Evolutionary conservation across 2,329 filamentous ascomycete species (phyloP), one percentile per base, ranked within the genome.

Genomic region (Beauveria sp.): DNA sequence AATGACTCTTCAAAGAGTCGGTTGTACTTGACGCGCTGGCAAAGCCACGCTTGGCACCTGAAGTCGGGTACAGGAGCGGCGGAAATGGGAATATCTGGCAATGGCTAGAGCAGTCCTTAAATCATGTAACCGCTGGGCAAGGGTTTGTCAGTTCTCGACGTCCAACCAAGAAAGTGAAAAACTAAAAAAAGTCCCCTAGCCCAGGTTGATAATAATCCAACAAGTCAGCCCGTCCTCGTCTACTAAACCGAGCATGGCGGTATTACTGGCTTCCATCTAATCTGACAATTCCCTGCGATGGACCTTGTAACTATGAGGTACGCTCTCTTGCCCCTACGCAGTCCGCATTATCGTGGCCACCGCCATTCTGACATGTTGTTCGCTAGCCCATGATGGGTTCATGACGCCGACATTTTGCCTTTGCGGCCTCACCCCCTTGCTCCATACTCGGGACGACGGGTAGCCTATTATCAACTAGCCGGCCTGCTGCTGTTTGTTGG

Each of bases 351-450:
- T 34, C 31, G 31, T 34, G 31, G 31, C 31, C 31, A 34, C 31
- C 31, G 31, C 31, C 31, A 34, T 34, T 34, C 31, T 34, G 31
- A 34, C 31, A 34, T 34, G 31, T 34, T 34, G 3, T 54, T 43
- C 34, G 51, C 51, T 28, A 31, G 53, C 40, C 20, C 38, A 54
- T 55, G 38, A 59, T 58, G 55, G 55, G 45, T 46, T 40, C 34
- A 58, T 58, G 55, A 50, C 55, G 55, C 55, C 55, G 28, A 49
- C 55, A 58, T 58, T 58, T 28, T 28, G 38, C 34, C 52, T 43
- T 49, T 48, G 22, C 38, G 38, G 2, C 18, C 53, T 48, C 26
- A 7, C 26, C 20, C 20, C 45, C 1, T 20, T 12, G 31, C 12
- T 34, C 24, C 48, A 16, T 18, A 10, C 28, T 43, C 46, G 45